A percentile compares a stretch with the other conserved stretches of the same genome.
Conservation (phyloP, 2,329 filamentous ascomycete species). For the Fusarium albidum region DNA sequence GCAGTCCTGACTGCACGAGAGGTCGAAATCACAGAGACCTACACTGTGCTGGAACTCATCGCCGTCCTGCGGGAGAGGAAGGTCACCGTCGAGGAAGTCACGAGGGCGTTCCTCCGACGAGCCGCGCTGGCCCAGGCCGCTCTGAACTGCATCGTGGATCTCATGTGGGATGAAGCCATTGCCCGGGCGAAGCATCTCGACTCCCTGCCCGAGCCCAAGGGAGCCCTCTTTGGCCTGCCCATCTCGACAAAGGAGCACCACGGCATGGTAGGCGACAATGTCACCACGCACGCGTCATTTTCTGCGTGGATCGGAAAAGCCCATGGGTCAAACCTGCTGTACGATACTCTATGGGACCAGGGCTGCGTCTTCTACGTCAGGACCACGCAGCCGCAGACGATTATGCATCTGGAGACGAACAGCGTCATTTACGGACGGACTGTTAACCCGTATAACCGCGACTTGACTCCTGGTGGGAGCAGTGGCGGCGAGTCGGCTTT, state of each 20-base stretch:
- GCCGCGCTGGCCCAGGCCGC: conserved; percentile 39
- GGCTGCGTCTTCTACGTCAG: conserved; percentile 61
- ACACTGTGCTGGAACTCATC: conserved; percentile 35
- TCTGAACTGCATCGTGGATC: conserved; percentile 46
- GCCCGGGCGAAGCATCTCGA: conserved; percentile 45
- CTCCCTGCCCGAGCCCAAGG: conserved; percentile 43
- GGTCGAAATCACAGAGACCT: conserved; percentile 42
- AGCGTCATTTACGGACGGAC: conserved; percentile 71
- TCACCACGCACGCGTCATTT: conserved; percentile 41
- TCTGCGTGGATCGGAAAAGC: conserved; percentile 44
- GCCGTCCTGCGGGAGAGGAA: conserved; percentile 26
- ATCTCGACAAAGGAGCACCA: conserved; percentile 49
- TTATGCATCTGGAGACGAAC: conserved; percentile 64
- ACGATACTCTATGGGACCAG: conserved; percentile 40
- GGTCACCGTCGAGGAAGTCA: conserved; percentile 40
- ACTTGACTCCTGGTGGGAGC: conserved; percentile 69
- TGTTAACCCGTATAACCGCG: conserved; percentile 69
- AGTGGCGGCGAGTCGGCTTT: conserved; percentile 64
- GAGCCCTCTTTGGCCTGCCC: conserved; percentile 45
- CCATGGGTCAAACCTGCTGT: conserved; percentile 45
- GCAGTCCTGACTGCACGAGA: conserved; percentile 36
- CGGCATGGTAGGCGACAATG: conserved; percentile 44
- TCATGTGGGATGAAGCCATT: conserved; percentile 48
- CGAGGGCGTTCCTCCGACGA: conserved; percentile 37
- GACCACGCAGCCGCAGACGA: conserved; percentile 71